A percentile compares a stretch with the other conserved stretches of the same genome.
Conservation (phyloP, 192 early-diverging fungal genomes). For the Coemansia sp. region DNA sequence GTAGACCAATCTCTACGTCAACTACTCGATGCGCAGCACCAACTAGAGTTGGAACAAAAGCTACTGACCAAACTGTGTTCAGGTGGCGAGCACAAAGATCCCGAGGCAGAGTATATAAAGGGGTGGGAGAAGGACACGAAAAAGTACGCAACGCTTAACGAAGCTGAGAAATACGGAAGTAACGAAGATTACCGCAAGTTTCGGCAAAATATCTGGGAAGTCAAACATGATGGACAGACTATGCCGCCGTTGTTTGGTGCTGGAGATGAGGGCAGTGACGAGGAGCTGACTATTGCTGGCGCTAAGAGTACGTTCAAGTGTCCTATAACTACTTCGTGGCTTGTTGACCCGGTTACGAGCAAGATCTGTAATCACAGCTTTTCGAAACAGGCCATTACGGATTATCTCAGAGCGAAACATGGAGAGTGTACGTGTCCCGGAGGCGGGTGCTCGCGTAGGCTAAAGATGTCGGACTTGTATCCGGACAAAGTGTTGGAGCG, state of each 20-base stretch:
- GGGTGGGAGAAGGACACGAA: conserved; percentile 3
- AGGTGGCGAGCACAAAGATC: background rate
- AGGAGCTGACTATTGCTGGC: conserved; percentile 39
- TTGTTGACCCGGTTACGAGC: conserved; percentile 58
- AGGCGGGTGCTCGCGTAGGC: conserved; percentile 43
- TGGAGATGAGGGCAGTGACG: conserved; percentile 13
- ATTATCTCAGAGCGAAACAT: conserved; percentile 21
- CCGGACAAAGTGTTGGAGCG: conserved; percentile 54
- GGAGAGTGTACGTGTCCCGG: conserved; percentile 27
- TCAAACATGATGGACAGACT: conserved; percentile 34
- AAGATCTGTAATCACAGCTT: conserved; percentile 57
- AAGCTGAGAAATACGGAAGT: conserved; percentile 17
- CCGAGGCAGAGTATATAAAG: conserved; percentile 11
- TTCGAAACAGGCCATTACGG: conserved; percentile 48
- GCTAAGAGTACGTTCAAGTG: conserved; percentile 47
- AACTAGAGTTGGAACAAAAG: conserved; percentile 15
- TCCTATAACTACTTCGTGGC: conserved; percentile 55
- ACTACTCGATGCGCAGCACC: conserved; percentile 32
- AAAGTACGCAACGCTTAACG: conserved; percentile 16
- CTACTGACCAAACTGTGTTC: conserved; percentile 17
- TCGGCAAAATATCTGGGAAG: conserved; percentile 41
- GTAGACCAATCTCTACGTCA: conserved; percentile 26
- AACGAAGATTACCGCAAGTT: conserved; percentile 32
- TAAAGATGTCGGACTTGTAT: conserved; percentile 31
- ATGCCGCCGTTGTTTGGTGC: conserved; percentile 32